Base-by-base conservation (phyloP, 1,284 basidiomycete species). In the Peniophora sp. region DNA sequence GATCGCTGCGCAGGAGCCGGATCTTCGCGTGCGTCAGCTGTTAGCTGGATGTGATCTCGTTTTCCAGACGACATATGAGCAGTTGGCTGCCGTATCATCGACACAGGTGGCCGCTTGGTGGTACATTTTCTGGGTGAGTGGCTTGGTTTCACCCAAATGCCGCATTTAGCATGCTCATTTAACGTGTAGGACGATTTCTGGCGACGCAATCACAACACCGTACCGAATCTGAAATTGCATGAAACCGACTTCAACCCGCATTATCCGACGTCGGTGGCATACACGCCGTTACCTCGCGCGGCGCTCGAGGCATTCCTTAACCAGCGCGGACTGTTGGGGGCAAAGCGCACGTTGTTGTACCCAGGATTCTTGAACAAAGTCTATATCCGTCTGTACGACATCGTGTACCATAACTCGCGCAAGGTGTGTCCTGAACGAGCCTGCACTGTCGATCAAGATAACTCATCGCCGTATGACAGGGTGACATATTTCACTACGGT, bases 51-150 rank as follows among this genome's bases (percentile, higher is more conserved):
- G 74, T 58, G 71, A 76, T 52, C 68, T 64, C 23, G 69, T 77
- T 0, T 73, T 89, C 43, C 65, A 65, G 50, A 68, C 73, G n/a
- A 74, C 81, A 10, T 79, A 84, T 61, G 74, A 80, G 49, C 74
- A 88, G 22, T 69, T 83, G 53, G 58, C 66, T 8, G 71, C 69
- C n/a, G 80, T 87, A 39, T 69, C 78, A 1, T 61, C 60, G 0
- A 75, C 75, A 1, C 71, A 75, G 55, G 65, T 80, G 1, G 69
- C 78, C n/a, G 77, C 79, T 1, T 91, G 87, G 83, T 92, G 89
- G 89, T 91, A 85, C 62, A 73, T 90, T 8, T 80, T 89, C 59
- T 92, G 86, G 82, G 86, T 89, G 54, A 58, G 79, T 64, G 20
- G 34, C 43, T 43, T 35, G 32, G 39, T 14, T 50, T 22, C 9